phyloP scores from a whole-genome alignment of 1,284 basidiomycete genomes.

The Moniliella sp. region DNA sequence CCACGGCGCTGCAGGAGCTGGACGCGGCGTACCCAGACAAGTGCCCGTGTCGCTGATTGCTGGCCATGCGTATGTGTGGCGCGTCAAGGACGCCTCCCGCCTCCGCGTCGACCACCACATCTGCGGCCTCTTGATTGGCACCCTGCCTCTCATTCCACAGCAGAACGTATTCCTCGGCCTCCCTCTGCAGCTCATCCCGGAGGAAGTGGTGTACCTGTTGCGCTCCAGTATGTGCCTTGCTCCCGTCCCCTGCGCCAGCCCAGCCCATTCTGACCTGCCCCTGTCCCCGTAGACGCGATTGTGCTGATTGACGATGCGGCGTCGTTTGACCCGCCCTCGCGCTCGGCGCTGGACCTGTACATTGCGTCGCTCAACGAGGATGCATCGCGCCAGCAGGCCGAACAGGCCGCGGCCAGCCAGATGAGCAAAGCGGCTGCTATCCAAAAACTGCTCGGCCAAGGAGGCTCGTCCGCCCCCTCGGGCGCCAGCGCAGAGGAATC shows the following conservation, averaged over 20 bases:
- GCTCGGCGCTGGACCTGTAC: constrained; percentile 1
- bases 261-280: no score
- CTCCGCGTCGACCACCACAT: constrained; percentile 45
- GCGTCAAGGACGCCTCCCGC: constrained; percentile 3
- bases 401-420: background rate
- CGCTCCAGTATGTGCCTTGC: no score
- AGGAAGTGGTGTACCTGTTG: constrained; percentile 71
- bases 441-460: background rate
- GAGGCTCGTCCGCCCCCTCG: no score
- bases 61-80: constrained; percentile 1
- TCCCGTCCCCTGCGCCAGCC: no score
- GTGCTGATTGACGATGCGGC: constrained; percentile 52
- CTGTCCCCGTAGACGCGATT: constrained; percentile 63
- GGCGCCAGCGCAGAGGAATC: no score
- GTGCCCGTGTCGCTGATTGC: background rate
- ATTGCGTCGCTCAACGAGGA: background rate
- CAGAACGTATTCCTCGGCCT: constrained; percentile 89
- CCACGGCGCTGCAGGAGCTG: background rate
- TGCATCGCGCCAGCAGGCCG: background rate
- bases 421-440: background rate
- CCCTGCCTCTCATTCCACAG: constrained; percentile 76
- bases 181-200: constrained; percentile 65
- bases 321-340: constrained; percentile 45
- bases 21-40: background rate
- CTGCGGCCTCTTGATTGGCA: constrained; percentile 66